Base-by-base conservation (phyloP, 257 asterid genomes). In the Solanum sejunctum region DNA sequence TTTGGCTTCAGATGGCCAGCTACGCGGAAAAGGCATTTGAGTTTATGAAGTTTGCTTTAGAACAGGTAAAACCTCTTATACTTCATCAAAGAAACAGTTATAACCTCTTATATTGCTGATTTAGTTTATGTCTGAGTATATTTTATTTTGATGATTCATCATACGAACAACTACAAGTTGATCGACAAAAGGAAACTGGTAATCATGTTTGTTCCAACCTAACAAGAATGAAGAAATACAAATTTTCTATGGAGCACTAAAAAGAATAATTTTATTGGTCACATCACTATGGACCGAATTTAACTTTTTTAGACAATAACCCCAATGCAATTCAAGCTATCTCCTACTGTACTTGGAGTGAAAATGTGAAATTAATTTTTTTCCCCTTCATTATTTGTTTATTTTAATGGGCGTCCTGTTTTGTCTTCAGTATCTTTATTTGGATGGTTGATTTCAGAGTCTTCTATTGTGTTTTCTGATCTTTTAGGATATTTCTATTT, bases 31-130 rank as follows among this genome's bases (percentile, higher is more conserved):
- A 88, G 51, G 79, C 86, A 41, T 84, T 64, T 60, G 88, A 81
- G 23, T 93, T 87, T 85, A 96, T 96, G 98, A 91, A 88, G 84
- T 93, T 93, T 71, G 98, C 98, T 82, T 86, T 96, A 17, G 90
- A 92, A 85, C 95, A 94, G 97, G 97, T 93, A 12, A 13, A 23
- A 1, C 83, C 57, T 54, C 23, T 57, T 41, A 15, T 55, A 12
- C 55, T 47, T 47, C 52, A 47, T 47, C 55, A 51, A 51, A 51
- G 12, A 11, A 92, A 83, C 93, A 93, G 97, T 95, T 91, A 10
- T 18, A 9, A 21, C 26, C 51, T 23, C 58, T 28, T 79, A 32
- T 52, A 61, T 6, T 36, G 1, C 10, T 20, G 16, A 9, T 18
- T 23, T 52, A 8, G 51, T 8, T 41, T 41, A 11, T 12, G 32